Conservation (phyloP, 257 asterid genomes). For the Orobanche coerulescens region DNA sequence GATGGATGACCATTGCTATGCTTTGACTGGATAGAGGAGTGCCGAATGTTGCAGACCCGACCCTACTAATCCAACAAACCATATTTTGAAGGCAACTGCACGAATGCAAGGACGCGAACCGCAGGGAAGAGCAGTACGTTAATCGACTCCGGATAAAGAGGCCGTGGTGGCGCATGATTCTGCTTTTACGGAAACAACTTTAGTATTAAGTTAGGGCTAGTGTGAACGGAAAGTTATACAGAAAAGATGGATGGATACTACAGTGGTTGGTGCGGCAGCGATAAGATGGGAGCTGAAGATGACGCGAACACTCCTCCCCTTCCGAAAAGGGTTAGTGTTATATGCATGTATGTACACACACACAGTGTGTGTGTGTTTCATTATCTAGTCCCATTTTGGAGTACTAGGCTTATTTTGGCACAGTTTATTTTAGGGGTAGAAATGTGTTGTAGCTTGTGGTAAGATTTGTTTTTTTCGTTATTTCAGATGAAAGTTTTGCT, state of each 20-base stretch:
- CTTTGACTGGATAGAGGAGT: no score
- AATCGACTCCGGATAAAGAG: not conserved
- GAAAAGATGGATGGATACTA: conserved; percentile 30
- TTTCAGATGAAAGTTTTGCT: not conserved
- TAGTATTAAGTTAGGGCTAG: conserved; percentile 5
- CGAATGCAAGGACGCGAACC: not conserved
- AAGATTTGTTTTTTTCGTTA: not conserved
- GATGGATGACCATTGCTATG: not conserved
- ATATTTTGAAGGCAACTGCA: not conserved
- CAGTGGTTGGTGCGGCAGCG: conserved; percentile 50
- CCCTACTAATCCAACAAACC: not conserved
- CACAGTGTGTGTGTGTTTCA: not conserved
- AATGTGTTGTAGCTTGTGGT: not conserved
- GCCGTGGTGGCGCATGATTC: not conserved
- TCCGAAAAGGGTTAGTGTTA: conserved; percentile 54
- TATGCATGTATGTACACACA: not conserved
- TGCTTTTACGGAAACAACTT: conserved; percentile 5
- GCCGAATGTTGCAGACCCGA: no score
- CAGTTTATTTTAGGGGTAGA: not conserved
- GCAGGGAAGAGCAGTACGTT: not conserved
- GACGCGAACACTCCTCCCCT: conserved; percentile 71
- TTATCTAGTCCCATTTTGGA: not conserved
- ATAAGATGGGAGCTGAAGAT: conserved; percentile 56
- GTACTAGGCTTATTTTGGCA: not conserved
- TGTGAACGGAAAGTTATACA: conserved; percentile 1